Conservation (phyloP, 148 eudicot genomes). For the Camellia sinensis region DNA sequence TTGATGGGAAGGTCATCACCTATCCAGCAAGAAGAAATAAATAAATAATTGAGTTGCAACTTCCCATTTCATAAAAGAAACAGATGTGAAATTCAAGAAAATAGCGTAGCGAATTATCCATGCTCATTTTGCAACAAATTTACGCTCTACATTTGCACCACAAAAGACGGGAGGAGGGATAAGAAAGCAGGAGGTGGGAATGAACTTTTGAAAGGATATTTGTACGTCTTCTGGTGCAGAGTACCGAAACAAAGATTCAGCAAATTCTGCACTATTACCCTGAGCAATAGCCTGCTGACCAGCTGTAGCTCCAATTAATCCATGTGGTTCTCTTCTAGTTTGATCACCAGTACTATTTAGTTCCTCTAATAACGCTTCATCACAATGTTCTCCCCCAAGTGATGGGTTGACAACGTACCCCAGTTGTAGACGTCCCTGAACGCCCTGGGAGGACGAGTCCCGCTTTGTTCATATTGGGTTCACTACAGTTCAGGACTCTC, state of each 20-base stretch:
- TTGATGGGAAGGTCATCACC: slow-evolving; percentile 97
- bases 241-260: slow-evolving; percentile 83
- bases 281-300: slow-evolving; percentile 89
- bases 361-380: slow-evolving; percentile 35
- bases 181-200: not conserved
- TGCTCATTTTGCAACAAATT: not conserved
- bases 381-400: slow-evolving; percentile 40
- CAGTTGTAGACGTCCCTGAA: too few species aligned
- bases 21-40: slow-evolving; percentile 23
- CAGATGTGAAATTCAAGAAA: not conserved
- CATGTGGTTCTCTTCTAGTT: slow-evolving; percentile 61
- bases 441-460: too few species aligned
- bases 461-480: too few species aligned
- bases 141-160: not conserved
- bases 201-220: slow-evolving; percentile 11
- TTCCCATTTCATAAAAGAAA: not conserved
- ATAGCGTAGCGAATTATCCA: not conserved
- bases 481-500: too few species aligned
- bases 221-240: slow-evolving; percentile 95
- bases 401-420: slow-evolving; percentile 64
- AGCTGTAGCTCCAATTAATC: slow-evolving; percentile 81
- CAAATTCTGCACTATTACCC: slow-evolving; percentile 61
- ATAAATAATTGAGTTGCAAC: not conserved
- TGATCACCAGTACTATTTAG: slow-evolving; percentile 25
- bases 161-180: not conserved